These are phyloP conservation scores for Arthrobotrys sphaeroides DNA, from an alignment of 2,329 filamentous ascomycete genomes.

Conservation along the genomic window DNA sequence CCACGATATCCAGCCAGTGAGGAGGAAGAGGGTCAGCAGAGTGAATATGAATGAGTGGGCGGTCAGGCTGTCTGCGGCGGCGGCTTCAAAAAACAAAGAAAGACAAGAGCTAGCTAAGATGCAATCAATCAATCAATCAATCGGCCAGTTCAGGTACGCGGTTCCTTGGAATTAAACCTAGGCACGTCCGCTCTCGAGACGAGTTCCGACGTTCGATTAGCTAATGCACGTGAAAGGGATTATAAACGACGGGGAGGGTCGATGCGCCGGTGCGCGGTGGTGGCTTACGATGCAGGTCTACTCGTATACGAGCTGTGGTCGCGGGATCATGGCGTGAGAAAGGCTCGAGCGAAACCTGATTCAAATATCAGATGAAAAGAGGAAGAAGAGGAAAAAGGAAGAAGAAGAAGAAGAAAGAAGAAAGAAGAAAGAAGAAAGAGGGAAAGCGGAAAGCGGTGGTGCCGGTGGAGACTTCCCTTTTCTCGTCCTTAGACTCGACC, in stretches of 20 bases:
- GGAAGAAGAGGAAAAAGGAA: not conserved
- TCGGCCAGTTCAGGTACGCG: not conserved
- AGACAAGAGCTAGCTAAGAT: no score
- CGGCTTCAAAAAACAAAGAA: not conserved
- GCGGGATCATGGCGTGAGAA: constrained; percentile 11
- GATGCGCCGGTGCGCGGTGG: not conserved
- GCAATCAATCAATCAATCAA: not conserved
- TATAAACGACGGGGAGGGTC: not conserved
- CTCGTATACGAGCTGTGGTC: constrained; percentile 10
- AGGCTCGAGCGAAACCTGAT: not conserved
- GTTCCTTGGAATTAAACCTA: not conserved
- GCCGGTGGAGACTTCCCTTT: constrained; percentile 28
- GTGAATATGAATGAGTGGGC: no score
- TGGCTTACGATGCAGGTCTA: constrained; percentile 9
- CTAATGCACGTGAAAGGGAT: constrained; percentile 3
- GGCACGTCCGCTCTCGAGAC: not conserved
- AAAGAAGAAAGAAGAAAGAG: not conserved
- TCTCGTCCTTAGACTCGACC: not conserved
- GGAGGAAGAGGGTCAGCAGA: no score
- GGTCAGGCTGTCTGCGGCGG: no score
- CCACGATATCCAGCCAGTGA: not conserved
- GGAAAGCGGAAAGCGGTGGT: not conserved
- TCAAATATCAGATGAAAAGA: not conserved
- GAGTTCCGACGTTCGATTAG: not conserved
- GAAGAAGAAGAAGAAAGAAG: constrained; percentile 12